Evolutionary conservation across 2,329 filamentous ascomycete genomes (phyloP), one percentile per base, ranked within the genome.

Genomic region (Capronia americana): DNA sequence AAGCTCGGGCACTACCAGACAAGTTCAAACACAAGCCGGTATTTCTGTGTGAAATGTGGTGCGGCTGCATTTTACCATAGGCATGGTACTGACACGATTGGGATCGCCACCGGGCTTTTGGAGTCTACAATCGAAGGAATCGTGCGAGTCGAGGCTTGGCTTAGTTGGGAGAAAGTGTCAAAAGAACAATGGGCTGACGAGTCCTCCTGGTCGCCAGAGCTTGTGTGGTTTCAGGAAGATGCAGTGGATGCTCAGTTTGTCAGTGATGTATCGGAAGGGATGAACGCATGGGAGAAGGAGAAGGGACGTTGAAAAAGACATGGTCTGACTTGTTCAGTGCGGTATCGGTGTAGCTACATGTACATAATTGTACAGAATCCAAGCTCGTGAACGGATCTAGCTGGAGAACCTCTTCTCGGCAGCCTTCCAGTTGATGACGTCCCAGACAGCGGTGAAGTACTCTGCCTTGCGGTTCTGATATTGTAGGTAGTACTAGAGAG

Each of bases 381-480:
- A 20, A 28, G 11, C 44, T 44, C 26, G 34, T 41, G 26, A 28
- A 58, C 38, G 50, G 56, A 26, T 61, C 60, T 66, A 71, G 54
- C 64, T 65, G 51, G 38, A 46, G 53, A 73, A 92, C 71, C 92
- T 87, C 84, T 89, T 88, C 79, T 91, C 89, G 53, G 92, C 93
- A 34, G 90, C 87, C 87, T 93, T 92, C 93, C 93, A 97, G 88
- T 97, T 97, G 79, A 97, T 84, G 57, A 97, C 93, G 73, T 96
- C 92, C 93, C 93, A 97, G 78, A 97, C 90, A 66, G 92, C 92
- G 75, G 87, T 87, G 81, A 97, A 97, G 85, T 97, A 97, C 83
- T 97, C 93, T 65, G 90, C 93, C 88, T 97, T 97, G 80, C 92
- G 90, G 86, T 97, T 97, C 87, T 97, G 87, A 83, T 97, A 97